Evolutionary conservation across 1,284 basidiomycete genomes (phyloP).

Genomic region (Chalciporus sp.): DNA sequence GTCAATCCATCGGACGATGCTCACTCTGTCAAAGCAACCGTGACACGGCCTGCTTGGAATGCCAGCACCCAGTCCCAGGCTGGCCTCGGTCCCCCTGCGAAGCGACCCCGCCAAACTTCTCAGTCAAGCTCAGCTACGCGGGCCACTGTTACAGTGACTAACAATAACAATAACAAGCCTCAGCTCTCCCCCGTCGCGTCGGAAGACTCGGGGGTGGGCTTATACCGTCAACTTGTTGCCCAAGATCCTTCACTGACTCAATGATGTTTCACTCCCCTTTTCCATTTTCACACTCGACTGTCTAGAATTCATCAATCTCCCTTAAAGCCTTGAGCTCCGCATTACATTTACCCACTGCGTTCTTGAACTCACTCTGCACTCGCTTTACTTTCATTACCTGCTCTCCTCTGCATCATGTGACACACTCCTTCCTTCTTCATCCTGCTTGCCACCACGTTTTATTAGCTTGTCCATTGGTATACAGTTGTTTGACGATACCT

Average conservation of each 20-base stretch:
- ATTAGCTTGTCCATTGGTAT: conserved; percentile 26
- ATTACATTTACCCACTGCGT: conserved; percentile 22
- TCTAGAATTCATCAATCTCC: conserved; percentile 25
- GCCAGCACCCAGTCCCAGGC: conserved; percentile 53
- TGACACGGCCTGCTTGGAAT: conserved; percentile 72
- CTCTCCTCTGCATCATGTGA: conserved; percentile 31
- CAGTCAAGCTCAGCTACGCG: conserved; percentile 56
- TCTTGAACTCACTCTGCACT: conserved; percentile 29
- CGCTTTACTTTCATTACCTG: conserved; percentile 23
- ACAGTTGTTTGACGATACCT: conserved; percentile 37
- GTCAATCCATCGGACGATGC: conserved; percentile 50
- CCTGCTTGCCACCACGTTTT: conserved; percentile 24
- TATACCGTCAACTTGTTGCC: conserved; percentile 77
- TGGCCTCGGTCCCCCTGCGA: conserved; percentile 42
- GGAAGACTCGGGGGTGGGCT: conserved; percentile 79
- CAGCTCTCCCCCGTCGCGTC: conserved; percentile 76
- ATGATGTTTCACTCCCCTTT: conserved; percentile 36
- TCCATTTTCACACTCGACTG: conserved; percentile 13
- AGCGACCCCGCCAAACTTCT: conserved; percentile 69
- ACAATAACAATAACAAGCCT: conserved; percentile 41
- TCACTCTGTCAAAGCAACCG: conserved; percentile 66
- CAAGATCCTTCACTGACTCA: conserved; percentile 67
- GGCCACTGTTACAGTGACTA: conserved; percentile 23
- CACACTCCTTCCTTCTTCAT: conserved; percentile 33
- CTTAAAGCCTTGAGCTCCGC: conserved; percentile 26